Percentiles rank a stretch among this genome's conserved stretches.
Evolutionary conservation across 2,329 filamentous ascomycete species (phyloP).

Genomic region (Leptographium wingfieldii): DNA sequence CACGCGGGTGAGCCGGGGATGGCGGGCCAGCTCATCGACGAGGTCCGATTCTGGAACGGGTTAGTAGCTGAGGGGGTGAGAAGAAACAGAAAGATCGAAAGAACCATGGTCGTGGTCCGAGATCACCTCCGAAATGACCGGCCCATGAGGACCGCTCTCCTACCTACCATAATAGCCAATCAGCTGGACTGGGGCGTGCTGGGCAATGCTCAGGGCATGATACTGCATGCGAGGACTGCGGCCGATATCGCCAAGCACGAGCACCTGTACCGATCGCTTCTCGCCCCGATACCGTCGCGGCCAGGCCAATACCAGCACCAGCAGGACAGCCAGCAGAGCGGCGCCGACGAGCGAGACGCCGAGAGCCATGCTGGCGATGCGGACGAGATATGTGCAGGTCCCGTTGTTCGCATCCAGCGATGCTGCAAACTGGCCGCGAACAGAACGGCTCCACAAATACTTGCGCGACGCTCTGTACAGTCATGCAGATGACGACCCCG

Average conservation of each 20-base stretch:
- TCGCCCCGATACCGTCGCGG: conserved; percentile 6
- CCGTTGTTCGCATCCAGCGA: no score
- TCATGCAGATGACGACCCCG: not conserved
- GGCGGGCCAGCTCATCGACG: conserved; percentile 62
- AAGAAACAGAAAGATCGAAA: no score
- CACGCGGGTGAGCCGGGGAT: conserved; percentile 57
- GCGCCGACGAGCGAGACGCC: conserved; percentile 8
- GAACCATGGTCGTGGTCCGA: no score
- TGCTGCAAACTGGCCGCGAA: no score
- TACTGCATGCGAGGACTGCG: conserved; percentile 98
- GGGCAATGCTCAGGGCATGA: conserved; percentile 84
- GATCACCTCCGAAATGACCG: no score
- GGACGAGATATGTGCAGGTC: no score
- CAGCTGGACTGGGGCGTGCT: conserved; percentile 68
- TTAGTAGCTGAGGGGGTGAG: not conserved
- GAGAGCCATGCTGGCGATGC: conserved; percentile 6
- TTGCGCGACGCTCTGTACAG: no score
- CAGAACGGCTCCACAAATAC: no score
- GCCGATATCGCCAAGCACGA: conserved; percentile 91
- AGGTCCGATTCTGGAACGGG: conserved; percentile 54
- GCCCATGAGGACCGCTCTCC: no score
- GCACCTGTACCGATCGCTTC: conserved; percentile 50
- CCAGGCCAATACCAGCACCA: conserved; percentile 6
- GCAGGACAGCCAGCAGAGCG: conserved; percentile 4
- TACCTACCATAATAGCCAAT: conserved; percentile 71